phyloP scores from a whole-genome alignment of 768 basidiomycete genomes.

The Clitopilus passeckerianus region DNA sequence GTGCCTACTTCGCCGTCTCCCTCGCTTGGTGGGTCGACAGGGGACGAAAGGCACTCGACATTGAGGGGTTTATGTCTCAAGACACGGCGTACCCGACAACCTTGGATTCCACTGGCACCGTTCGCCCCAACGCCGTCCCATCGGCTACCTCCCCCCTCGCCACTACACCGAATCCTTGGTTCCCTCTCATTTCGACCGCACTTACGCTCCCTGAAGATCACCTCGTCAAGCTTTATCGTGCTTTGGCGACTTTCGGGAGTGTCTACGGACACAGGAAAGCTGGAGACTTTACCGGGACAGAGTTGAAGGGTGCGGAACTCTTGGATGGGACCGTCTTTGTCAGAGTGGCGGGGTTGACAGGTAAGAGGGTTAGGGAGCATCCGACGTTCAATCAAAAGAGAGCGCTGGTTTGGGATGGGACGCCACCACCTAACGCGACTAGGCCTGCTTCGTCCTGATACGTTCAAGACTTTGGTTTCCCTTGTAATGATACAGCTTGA shows the following conservation, averaged over 20 bases:
- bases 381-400: conserved; percentile 21
- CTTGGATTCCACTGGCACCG: conserved; percentile 17
- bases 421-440: conserved; percentile 1
- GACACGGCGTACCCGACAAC: conserved; percentile 14
- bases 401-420: conserved; percentile 8
- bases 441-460: too few species aligned
- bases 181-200: conserved; percentile 43
- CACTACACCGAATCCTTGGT: conserved; percentile 51
- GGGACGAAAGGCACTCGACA: conserved; percentile 43
- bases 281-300: conserved; percentile 23
- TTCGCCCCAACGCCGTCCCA: conserved; percentile 14
- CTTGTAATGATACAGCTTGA: too few species aligned
- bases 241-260: conserved; percentile 39
- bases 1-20: conserved; percentile 42
- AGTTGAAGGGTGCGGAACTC: conserved; percentile 44
- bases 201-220: conserved; percentile 54
- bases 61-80: conserved; percentile 40
- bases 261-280: conserved; percentile 36
- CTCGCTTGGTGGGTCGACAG: conserved; percentile 49
- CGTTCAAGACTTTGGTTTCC: too few species aligned
- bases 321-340: conserved; percentile 64
- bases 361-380: conserved; percentile 25
- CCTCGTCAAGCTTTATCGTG: conserved; percentile 41
- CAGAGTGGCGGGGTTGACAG: conserved; percentile 48
- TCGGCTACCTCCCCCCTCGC: conserved; percentile 25